Conservation (phyloP, 805 yeast species). For the Debaryomyces hansenii region DNA sequence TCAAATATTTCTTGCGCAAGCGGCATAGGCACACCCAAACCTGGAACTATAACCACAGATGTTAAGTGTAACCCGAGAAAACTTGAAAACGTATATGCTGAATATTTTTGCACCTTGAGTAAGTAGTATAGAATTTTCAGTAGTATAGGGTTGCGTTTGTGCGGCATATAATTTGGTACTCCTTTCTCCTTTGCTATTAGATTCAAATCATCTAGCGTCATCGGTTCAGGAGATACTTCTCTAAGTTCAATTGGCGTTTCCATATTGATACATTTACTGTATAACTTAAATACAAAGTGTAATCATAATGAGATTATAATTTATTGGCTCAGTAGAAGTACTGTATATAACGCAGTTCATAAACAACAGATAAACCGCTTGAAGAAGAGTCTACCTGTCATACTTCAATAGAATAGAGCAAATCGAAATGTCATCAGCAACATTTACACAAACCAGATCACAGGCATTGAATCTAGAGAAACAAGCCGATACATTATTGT, state of each 20-base stretch:
- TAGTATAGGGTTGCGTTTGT: not conserved
- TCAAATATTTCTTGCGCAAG: slow-evolving; percentile 56
- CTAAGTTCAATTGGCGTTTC: not conserved
- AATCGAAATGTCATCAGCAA: slow-evolving; percentile 33
- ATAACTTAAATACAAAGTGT: not conserved
- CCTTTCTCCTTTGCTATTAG: not conserved
- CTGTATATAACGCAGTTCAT: not conserved
- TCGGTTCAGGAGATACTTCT: not conserved
- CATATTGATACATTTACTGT: not conserved
- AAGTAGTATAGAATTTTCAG: slow-evolving; percentile 13
- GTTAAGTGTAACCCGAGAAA: slow-evolving; percentile 60
- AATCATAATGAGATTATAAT: not conserved
- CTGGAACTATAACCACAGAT: slow-evolving; percentile 56
- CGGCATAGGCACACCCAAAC: slow-evolving; percentile 37
- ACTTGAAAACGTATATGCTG: slow-evolving; percentile 55
- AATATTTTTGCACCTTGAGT: slow-evolving; percentile 51
- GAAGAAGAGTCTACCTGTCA: too few relatives aligned
- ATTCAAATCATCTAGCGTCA: not conserved
- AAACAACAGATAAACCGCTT: not conserved
- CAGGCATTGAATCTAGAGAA: slow-evolving; percentile 71
- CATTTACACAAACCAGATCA: slow-evolving; percentile 67
- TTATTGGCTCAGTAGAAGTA: not conserved
- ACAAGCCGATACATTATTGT: slow-evolving; percentile 59
- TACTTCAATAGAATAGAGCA: not conserved
- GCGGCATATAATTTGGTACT: not conserved